Evolutionary conservation across 345 rosid genomes (phyloP).

Genomic region (Rubroshorea leprosula): DNA sequence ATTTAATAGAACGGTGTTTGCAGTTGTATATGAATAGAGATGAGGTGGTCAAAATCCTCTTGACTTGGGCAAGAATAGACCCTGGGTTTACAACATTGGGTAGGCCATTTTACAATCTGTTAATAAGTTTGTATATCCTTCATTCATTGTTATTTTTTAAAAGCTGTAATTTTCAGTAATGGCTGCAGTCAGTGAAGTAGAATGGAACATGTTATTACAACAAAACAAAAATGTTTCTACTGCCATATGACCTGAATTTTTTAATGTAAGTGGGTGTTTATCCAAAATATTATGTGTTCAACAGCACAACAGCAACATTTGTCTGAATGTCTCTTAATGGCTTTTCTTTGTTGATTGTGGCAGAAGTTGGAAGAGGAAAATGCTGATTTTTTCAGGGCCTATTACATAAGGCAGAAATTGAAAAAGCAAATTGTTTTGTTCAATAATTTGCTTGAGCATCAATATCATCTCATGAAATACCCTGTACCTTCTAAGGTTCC

Average conservation of each 20-base stretch:
- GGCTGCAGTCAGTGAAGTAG: background rate
- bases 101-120: constrained; percentile 15
- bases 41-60: constrained; percentile 74
- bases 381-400: constrained; percentile 88
- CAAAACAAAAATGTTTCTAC: background rate
- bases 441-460: constrained; percentile 88
- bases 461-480: constrained; percentile 86
- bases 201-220: background rate
- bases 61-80: constrained; percentile 70
- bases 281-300: background rate
- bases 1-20: constrained; percentile 70
- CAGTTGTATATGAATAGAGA: constrained; percentile 73
- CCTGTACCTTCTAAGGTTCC: constrained; percentile 83
- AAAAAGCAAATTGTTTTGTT: constrained; percentile 86
- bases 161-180: background rate
- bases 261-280: background rate
- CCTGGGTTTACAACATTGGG: constrained; percentile 82
- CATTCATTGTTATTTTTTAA: background rate
- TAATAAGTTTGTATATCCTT: background rate
- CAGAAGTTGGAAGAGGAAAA: constrained; percentile 99
- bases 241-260: constrained; percentile 4
- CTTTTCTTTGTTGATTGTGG: constrained; percentile 64
- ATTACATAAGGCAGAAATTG: constrained; percentile 84
- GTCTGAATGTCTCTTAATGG: background rate
- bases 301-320: background rate